A percentile compares a stretch with the other conserved stretches of the same genome.
Evolutionary conservation across 2,329 filamentous ascomycete genomes (phyloP).

Genomic region (Fusarium compactum): DNA sequence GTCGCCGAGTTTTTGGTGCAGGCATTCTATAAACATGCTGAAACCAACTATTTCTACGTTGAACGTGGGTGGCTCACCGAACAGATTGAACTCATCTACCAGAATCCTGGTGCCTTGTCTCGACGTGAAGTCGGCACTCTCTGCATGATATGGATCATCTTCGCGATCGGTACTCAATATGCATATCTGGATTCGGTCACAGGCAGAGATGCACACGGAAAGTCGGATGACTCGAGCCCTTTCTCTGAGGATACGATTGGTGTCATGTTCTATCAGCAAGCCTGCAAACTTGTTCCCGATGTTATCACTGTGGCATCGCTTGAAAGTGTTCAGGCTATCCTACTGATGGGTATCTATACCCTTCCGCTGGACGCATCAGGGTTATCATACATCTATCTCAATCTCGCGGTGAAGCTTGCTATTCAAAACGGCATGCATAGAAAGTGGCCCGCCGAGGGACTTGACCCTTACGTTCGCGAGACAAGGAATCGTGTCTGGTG

Average conservation of each 20-base stretch:
- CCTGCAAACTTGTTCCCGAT: conserved; percentile 66
- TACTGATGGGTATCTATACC: conserved; percentile 67
- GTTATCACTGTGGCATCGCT: conserved; percentile 68
- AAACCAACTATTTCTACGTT: conserved; percentile 63
- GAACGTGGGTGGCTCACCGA: conserved; percentile 58
- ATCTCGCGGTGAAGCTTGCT: conserved; percentile 66
- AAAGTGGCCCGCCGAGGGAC: conserved; percentile 59
- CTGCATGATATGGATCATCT: conserved; percentile 60
- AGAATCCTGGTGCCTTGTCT: conserved; percentile 53
- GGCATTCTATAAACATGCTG: conserved; percentile 61
- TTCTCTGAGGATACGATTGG: conserved; percentile 66
- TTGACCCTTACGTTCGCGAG: conserved; percentile 63
- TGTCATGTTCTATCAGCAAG: conserved; percentile 67
- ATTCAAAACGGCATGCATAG: conserved; percentile 72
- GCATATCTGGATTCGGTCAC: conserved; percentile 58
- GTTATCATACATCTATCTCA: conserved; percentile 68
- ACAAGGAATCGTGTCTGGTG: conserved; percentile 68
- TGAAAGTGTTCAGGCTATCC: conserved; percentile 68
- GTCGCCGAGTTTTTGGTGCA: conserved; percentile 61
- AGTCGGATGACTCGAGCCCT: conserved; percentile 40
- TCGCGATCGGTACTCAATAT: conserved; percentile 65
- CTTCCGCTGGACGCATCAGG: conserved; percentile 68
- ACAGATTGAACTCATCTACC: conserved; percentile 58
- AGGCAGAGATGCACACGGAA: conserved; percentile 36
- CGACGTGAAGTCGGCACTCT: conserved; percentile 58